Conservation (phyloP, 805 yeast genomes). For the Naumovozyma dairenensis region DNA sequence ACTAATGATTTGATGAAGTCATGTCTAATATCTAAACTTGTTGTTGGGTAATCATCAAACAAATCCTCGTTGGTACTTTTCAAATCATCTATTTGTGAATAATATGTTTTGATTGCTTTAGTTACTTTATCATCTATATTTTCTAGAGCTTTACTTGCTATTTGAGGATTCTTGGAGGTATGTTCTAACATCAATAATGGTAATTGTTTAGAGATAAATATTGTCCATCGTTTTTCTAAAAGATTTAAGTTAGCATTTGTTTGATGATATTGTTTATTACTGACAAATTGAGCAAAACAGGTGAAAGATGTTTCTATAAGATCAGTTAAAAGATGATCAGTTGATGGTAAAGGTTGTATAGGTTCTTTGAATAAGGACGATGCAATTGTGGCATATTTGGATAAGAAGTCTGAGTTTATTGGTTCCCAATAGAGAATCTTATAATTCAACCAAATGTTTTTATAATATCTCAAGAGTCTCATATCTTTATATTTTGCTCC, state of each 20-base stretch:
- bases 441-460: slow-evolving; percentile 32
- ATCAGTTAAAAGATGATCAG: slow-evolving; percentile 20
- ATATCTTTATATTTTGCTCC: slow-evolving; percentile 19
- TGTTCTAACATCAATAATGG: slow-evolving; percentile 35
- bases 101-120: slow-evolving; percentile 27
- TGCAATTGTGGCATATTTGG: slow-evolving; percentile 25
- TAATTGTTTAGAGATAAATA: slow-evolving; percentile 37
- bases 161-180: slow-evolving; percentile 19
- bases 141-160: slow-evolving; percentile 20
- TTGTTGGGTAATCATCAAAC: slow-evolving; percentile 41
- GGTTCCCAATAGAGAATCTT: slow-evolving; percentile 31
- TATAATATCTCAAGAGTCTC: slow-evolving; percentile 26
- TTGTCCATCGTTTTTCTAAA: slow-evolving; percentile 34
- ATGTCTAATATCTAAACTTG: slow-evolving; percentile 39
- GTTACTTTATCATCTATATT: slow-evolving; percentile 24
- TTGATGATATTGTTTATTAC: slow-evolving; percentile 33
- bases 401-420: slow-evolving; percentile 23
- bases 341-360: slow-evolving; percentile 13
- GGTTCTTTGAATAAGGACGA: slow-evolving; percentile 27
- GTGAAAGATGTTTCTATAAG: slow-evolving; percentile 32
- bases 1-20: slow-evolving; percentile 41
- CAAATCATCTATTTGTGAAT: slow-evolving; percentile 27
- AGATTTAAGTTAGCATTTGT: slow-evolving; percentile 27
- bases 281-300: slow-evolving; percentile 37
- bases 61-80: slow-evolving; percentile 37